Conservation (phyloP, 225 moss, liverwort and hornwort species). For the Physcomitrellopsis africana region DNA sequence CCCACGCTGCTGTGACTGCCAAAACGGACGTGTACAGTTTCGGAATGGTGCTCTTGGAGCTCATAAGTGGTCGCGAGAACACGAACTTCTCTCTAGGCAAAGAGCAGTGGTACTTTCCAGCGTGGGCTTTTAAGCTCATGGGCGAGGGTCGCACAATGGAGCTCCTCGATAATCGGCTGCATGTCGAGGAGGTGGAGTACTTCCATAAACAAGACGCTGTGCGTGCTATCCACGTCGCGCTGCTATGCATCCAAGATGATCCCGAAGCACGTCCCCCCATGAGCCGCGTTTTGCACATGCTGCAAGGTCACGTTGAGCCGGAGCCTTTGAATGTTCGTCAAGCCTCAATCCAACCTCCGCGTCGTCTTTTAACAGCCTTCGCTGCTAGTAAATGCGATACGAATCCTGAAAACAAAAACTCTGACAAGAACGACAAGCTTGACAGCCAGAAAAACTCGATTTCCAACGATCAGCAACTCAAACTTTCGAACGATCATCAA, state of each 20-base stretch:
- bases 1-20: conserved; percentile 23
- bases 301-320: conserved; percentile 30
- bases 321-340: conserved; percentile 10
- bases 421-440: neutral
- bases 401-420: no score
- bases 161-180: conserved; percentile 36
- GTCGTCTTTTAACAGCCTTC: conserved; percentile 5
- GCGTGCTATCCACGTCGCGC: conserved; percentile 38
- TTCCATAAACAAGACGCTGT: neutral
- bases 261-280: conserved; percentile 39
- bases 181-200: conserved; percentile 16
- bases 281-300: conserved; percentile 37
- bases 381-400: conserved; percentile 2
- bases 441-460: neutral
- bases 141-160: conserved; percentile 11
- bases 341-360: conserved; percentile 14
- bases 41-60: conserved; percentile 52
- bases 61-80: conserved; percentile 46
- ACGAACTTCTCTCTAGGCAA: conserved; percentile 17
- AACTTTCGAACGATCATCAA: neutral
- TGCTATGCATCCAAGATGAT: conserved; percentile 45
- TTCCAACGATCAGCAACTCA: neutral
- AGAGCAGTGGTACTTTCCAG: conserved; percentile 38
- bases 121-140: conserved; percentile 39
- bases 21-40: conserved; percentile 57